Evolutionary conservation across 768 basidiomycete species (phyloP).

Genomic region (Mycena polygramma): DNA sequence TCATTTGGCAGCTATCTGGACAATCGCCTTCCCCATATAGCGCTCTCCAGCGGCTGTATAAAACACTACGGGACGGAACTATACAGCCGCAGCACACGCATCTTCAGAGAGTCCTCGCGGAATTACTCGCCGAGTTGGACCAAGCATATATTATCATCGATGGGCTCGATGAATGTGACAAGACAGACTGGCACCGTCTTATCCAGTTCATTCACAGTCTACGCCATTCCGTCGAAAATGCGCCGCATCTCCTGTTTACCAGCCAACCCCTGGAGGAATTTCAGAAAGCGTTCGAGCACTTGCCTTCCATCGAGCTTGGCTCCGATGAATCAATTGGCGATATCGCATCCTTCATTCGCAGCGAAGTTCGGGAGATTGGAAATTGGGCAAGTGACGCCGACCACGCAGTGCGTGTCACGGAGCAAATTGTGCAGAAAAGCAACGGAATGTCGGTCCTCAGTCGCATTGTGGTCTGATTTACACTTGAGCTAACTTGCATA

Average conservation of each 20-base stretch:
- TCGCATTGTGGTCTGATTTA: neutral
- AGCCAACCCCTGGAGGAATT: slow-evolving; percentile 3
- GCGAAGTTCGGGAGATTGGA: neutral
- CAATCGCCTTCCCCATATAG: slow-evolving; percentile 1
- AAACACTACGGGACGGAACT: neutral
- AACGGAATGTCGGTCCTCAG: neutral
- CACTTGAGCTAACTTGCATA: neutral
- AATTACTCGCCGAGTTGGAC: neutral
- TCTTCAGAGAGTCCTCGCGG: neutral
- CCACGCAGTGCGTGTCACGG: neutral
- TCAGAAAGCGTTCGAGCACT: neutral
- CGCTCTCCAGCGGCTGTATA: neutral
- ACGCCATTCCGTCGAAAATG: neutral
- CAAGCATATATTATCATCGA: slow-evolving; percentile 1
- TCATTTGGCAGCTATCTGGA: slow-evolving; percentile 12
- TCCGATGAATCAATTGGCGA: neutral
- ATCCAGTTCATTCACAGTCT: neutral
- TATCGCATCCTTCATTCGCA: neutral
- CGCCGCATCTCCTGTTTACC: neutral
- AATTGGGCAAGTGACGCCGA: neutral
- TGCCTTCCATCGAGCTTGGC: neutral
- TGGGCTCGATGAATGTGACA: slow-evolving; percentile 5
- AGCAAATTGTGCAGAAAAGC: neutral
- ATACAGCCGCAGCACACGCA: neutral
- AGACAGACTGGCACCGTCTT: neutral